Conservation (phyloP, 208 protist genomes). For the Trichomonas vaginalis region DNA sequence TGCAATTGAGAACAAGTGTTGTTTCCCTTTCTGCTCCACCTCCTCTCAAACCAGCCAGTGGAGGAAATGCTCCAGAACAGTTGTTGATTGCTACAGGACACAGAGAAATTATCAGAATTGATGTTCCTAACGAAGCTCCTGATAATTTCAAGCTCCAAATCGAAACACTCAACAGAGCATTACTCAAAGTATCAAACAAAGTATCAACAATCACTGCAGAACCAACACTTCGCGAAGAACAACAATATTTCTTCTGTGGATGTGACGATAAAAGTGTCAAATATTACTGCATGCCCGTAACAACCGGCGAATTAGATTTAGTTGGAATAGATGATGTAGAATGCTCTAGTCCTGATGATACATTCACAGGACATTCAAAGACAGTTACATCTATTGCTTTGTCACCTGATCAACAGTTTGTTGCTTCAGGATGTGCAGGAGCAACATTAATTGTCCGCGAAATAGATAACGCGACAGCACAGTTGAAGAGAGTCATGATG, state of each 20-base stretch:
- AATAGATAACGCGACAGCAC: background rate
- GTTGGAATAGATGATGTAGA: background rate
- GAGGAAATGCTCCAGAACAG: background rate
- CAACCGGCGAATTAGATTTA: background rate
- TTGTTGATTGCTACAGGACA: background rate
- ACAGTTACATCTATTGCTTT: background rate
- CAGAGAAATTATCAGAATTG: background rate
- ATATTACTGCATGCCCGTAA: slow-evolving; percentile 12
- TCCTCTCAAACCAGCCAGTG: background rate
- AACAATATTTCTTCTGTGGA: slow-evolving; percentile 4
- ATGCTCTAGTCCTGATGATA: background rate
- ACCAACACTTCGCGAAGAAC: background rate
- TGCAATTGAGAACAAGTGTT: background rate
- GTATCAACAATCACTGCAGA: background rate
- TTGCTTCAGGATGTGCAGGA: background rate
- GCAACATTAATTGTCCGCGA: background rate
- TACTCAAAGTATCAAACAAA: background rate
- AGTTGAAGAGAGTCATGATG: background rate
- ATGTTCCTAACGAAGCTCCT: background rate
- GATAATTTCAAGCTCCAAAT: background rate
- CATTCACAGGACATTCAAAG: background rate
- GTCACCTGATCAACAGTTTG: background rate
- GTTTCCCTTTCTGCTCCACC: background rate
- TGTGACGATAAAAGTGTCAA: slow-evolving; percentile 10
- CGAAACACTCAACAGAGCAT: background rate